Evolutionary conservation across 768 basidiomycete genomes (phyloP).

Genomic region (Psilocybe cubensis): DNA sequence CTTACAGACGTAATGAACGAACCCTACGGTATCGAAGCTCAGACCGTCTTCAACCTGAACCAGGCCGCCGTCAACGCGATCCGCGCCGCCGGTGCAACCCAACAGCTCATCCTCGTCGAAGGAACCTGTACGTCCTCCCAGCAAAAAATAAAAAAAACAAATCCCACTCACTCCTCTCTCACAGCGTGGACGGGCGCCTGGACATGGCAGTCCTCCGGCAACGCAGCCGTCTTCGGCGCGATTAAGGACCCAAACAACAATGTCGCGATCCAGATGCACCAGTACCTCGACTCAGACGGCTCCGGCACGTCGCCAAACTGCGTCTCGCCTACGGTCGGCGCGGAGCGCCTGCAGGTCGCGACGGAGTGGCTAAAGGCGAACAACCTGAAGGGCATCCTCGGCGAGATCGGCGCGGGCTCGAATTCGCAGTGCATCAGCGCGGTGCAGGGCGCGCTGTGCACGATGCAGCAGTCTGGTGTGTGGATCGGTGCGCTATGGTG

Average conservation of each 20-base stretch:
- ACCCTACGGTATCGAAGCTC: constrained; percentile 60
- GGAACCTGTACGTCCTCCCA: constrained; percentile 40
- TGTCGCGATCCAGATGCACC: constrained; percentile 67
- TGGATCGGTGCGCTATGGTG: constrained; percentile 61
- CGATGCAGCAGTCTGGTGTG: constrained; percentile 60
- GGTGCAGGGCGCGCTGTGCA: constrained; percentile 57
- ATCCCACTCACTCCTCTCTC: constrained; percentile 20
- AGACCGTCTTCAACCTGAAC: constrained; percentile 55
- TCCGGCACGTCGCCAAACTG: constrained; percentile 58
- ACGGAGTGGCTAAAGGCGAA: constrained; percentile 62
- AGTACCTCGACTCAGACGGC: constrained; percentile 70
- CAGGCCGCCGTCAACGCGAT: constrained; percentile 73
- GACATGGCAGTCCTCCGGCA: constrained; percentile 64
- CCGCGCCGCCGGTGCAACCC: constrained; percentile 63
- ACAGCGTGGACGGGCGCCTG: constrained; percentile 63
- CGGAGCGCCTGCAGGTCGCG: constrained; percentile 56
- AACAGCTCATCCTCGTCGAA: constrained; percentile 53
- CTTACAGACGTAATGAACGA: constrained; percentile 58
- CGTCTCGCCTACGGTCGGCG: constrained; percentile 63
- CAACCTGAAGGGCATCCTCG: constrained; percentile 66
- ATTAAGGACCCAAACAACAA: constrained; percentile 67
- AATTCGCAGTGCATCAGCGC: constrained; percentile 50
- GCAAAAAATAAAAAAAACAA: too few species aligned
- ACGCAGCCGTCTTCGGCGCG: constrained; percentile 50
- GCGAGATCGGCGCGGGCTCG: constrained; percentile 61